Conservation (phyloP, 805 yeast species). For the Scheffersomyces lignosus region DNA sequence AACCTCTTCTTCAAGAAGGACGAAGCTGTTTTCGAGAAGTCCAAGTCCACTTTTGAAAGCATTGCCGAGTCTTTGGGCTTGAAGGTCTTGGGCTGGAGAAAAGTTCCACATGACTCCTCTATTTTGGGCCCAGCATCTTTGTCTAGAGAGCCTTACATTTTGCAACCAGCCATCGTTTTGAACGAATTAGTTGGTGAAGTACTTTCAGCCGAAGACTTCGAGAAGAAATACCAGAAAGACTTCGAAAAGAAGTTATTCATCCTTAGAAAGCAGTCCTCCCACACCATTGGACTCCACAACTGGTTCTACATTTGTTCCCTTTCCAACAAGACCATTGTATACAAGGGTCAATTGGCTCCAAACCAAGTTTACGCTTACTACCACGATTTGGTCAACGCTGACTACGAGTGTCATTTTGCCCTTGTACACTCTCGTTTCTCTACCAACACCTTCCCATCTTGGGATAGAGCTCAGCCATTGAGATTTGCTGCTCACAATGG, state of each 20-base stretch:
- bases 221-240: constrained; percentile 52
- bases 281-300: constrained; percentile 88
- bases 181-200: constrained; percentile 28
- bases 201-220: constrained; percentile 55
- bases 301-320: constrained; percentile 97
- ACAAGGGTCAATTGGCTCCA: constrained; percentile 97
- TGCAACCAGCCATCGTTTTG: constrained; percentile 91
- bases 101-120: constrained; percentile 92
- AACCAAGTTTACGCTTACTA: constrained; percentile 93
- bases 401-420: constrained; percentile 93
- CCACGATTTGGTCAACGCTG: constrained; percentile 87
- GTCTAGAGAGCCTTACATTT: constrained; percentile 85
- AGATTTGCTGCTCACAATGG: constrained; percentile 98
- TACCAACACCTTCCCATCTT: constrained; percentile 98
- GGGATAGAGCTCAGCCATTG: constrained; percentile 99
- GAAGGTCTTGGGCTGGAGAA: constrained; percentile 90
- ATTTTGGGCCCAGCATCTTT: constrained; percentile 93
- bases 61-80: constrained; percentile 77
- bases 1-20: constrained; percentile 92
- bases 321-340: constrained; percentile 85
- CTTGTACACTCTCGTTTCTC: constrained; percentile 96
- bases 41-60: constrained; percentile 75
- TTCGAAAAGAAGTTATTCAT: constrained; percentile 85
- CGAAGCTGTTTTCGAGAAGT: constrained; percentile 62
- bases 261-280: constrained; percentile 85